These are phyloP conservation scores for Cerioporus squamosus DNA, from an alignment of 1,284 basidiomycete genomes.

Conservation along the genomic window DNA sequence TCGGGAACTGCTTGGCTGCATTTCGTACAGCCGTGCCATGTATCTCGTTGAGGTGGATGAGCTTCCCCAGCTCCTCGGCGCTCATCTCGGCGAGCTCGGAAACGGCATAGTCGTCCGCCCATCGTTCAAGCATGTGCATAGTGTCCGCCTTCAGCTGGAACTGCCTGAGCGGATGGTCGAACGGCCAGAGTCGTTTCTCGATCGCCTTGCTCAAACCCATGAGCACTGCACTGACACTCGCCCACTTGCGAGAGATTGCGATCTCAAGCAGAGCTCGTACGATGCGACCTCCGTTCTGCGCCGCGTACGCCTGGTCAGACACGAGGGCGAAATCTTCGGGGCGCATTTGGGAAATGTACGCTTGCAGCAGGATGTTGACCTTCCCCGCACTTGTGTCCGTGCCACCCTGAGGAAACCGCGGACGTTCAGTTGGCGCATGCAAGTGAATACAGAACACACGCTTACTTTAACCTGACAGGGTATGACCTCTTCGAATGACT, in stretches of 20 bases:
- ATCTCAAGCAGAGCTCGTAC: conserved; percentile 94
- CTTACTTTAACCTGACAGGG: conserved; percentile 83
- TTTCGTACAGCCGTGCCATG: conserved; percentile 83
- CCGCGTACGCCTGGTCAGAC: conserved; percentile 93
- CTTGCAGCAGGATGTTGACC: conserved; percentile 96
- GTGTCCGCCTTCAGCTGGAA: conserved; percentile 81
- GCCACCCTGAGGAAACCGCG: conserved; percentile 57
- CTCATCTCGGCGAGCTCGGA: conserved; percentile 79
- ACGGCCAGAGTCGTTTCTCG: conserved; percentile 95
- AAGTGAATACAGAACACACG: conserved; percentile 11
- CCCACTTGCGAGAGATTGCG: conserved; percentile 91
- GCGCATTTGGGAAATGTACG: conserved; percentile 80
- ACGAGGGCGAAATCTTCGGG: conserved; percentile 97
- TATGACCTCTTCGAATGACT: conserved; percentile 67
- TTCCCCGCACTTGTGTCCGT: conserved; percentile 82
- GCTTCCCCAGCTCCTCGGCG: conserved; percentile 77
- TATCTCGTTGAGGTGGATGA: conserved; percentile 87
- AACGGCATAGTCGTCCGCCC: conserved; percentile 86
- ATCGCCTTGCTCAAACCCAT: conserved; percentile 94
- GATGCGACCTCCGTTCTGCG: conserved; percentile 94
- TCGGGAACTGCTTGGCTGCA: conserved; percentile 89
- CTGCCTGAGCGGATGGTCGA: conserved; percentile 90
- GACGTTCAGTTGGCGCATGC: too few species aligned
- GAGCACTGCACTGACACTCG: conserved; percentile 78
- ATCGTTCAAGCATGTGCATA: conserved; percentile 79